Percentiles rank a stretch among this genome's conserved stretches.
phyloP scores from a whole-genome alignment of 1,284 basidiomycete species.

The Cryptococcus neoformans region DNA sequence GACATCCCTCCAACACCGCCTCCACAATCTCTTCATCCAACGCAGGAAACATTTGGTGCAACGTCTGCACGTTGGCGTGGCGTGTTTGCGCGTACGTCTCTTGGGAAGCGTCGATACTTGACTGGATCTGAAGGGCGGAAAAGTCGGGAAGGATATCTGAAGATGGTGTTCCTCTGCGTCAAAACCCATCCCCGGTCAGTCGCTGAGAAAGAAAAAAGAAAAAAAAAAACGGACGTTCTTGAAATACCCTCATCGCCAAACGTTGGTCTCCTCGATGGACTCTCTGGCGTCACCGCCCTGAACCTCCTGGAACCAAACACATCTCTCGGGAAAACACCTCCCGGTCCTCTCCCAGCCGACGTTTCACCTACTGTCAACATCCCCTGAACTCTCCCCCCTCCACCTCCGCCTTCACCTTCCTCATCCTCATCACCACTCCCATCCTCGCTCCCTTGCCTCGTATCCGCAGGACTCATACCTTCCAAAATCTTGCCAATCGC shows the following conservation, averaged over 20 bases:
- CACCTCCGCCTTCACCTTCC: background rate
- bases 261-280: slow-evolving; percentile 6
- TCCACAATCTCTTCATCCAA: slow-evolving; percentile 78
- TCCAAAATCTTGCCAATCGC: slow-evolving; percentile 80
- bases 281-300: slow-evolving; percentile 15
- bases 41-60: slow-evolving; percentile 80
- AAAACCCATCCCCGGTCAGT: background rate
- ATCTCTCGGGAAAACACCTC: slow-evolving; percentile 4
- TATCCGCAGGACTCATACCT: slow-evolving; percentile 54
- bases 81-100: slow-evolving; percentile 32
- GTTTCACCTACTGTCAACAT: background rate
- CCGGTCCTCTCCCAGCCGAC: too few relatives aligned
- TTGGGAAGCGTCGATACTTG: slow-evolving; percentile 31
- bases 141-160: slow-evolving; percentile 26
- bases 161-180: slow-evolving; percentile 19
- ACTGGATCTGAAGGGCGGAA: slow-evolving; percentile 23
- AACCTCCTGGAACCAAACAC: slow-evolving; percentile 12
- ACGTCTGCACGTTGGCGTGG: slow-evolving; percentile 56
- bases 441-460: slow-evolving; percentile 14
- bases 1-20: slow-evolving; percentile 79
- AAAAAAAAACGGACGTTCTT: too few relatives aligned
- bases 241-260: slow-evolving; percentile 12
- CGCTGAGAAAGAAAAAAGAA: too few relatives aligned
- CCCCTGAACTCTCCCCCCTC: background rate
- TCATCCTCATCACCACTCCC: slow-evolving; percentile 5